A percentile compares a stretch with the other conserved stretches of the same genome.
Conservation (phyloP, 2,329 filamentous ascomycete genomes). For the Rachicladosporium sp. region DNA sequence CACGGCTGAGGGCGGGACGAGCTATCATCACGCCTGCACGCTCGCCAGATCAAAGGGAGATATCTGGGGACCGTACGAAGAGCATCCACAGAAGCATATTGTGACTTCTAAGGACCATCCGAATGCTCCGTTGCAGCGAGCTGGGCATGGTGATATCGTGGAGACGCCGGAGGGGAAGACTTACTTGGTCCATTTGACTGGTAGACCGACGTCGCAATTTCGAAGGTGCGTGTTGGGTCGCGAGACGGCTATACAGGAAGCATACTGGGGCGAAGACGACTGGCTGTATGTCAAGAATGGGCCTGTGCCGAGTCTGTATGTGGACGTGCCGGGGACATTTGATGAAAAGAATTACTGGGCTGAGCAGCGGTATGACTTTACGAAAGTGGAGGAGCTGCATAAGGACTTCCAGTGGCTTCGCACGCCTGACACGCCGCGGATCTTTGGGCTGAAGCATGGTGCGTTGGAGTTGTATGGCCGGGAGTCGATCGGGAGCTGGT, state of each 20-base stretch:
- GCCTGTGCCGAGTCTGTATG: slow-evolving; percentile 5
- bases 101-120: slow-evolving; percentile 34
- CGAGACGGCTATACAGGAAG: slow-evolving; percentile 39
- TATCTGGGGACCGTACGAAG: slow-evolving; percentile 51
- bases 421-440: slow-evolving; percentile 4
- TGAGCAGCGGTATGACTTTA: slow-evolving; percentile 4
- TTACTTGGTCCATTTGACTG: slow-evolving; percentile 38
- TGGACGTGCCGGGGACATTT: slow-evolving; percentile 3
- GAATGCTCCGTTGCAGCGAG: slow-evolving; percentile 38
- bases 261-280: slow-evolving; percentile 36
- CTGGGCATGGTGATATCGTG: slow-evolving; percentile 39
- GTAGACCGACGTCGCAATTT: slow-evolving; percentile 36
- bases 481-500: slow-evolving; percentile 4
- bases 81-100: slow-evolving; percentile 44
- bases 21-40: slow-evolving; percentile 49
- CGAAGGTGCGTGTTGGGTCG: slow-evolving; percentile 33
- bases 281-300: slow-evolving; percentile 42
- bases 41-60: slow-evolving; percentile 40
- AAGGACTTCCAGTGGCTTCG: slow-evolving; percentile 7
- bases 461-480: slow-evolving; percentile 1
- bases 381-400: slow-evolving; percentile 1
- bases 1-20: slow-evolving; percentile 42
- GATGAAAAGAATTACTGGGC: slow-evolving; percentile 5
- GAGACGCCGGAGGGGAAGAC: slow-evolving; percentile 34
- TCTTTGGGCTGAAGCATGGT: slow-evolving; percentile 1